Evolutionary conservation across 805 yeast genomes (phyloP).

Genomic region (Ogataea neopini): DNA sequence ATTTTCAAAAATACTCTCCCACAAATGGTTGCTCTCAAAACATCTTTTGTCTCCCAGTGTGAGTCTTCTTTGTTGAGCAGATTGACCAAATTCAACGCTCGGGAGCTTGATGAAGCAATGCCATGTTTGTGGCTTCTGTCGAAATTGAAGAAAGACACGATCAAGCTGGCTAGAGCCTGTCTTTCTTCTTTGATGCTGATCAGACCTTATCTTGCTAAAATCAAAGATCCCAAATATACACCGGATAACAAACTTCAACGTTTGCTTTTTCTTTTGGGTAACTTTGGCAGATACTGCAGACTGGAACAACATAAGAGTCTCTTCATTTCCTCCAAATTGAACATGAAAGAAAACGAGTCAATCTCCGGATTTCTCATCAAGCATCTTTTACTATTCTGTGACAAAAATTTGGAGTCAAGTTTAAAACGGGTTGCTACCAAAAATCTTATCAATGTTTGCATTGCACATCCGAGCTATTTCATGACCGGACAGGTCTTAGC

Average conservation of each 20-base stretch:
- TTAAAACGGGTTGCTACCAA: conserved; percentile 54
- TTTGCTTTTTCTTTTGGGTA: conserved; percentile 63
- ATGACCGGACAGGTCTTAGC: conserved; percentile 53
- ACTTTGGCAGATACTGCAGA: conserved; percentile 69
- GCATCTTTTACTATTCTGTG: conserved; percentile 56
- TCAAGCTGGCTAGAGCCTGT: conserved; percentile 60
- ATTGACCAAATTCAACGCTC: conserved; percentile 58
- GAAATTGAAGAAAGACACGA: conserved; percentile 43
- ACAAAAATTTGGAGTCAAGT: conserved; percentile 25
- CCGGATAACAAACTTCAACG: conserved; percentile 53
- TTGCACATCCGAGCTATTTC: conserved; percentile 65
- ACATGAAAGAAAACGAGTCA: conserved; percentile 52
- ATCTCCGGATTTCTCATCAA: conserved; percentile 59
- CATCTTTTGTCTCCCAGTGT: conserved; percentile 49
- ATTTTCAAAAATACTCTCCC: conserved; percentile 55
- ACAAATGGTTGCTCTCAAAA: conserved; percentile 45
- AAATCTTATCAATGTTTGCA: conserved; percentile 59
- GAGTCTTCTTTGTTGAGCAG: conserved; percentile 53
- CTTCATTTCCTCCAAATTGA: conserved; percentile 42
- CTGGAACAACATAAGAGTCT: conserved; percentile 47
- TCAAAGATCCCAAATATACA: conserved; percentile 17
- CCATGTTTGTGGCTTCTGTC: conserved; percentile 67
- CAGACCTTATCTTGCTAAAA: conserved; percentile 43
- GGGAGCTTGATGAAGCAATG: conserved; percentile 71
- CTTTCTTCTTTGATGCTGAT: conserved; percentile 57